phyloP scores from a whole-genome alignment of 176 grass and related monocot genomes.

The Guadua angustifolia region DNA sequence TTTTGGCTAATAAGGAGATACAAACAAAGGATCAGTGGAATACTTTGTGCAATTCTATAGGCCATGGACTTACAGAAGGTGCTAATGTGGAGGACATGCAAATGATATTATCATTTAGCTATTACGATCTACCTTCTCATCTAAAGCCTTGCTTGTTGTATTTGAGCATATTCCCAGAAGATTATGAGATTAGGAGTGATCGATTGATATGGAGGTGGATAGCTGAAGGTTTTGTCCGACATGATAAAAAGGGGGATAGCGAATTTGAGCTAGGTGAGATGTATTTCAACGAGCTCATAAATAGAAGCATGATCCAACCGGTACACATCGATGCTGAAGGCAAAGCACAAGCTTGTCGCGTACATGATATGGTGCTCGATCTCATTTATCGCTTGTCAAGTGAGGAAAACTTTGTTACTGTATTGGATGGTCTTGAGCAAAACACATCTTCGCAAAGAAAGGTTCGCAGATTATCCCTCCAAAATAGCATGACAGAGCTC shows the following conservation, averaged over 20 bases:
- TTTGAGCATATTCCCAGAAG: neutral
- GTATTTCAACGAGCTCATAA: conserved; percentile 3
- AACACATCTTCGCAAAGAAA: too few relatives aligned
- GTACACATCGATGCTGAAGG: too few relatives aligned
- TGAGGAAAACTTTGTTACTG: too few relatives aligned
- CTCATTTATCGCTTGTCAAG: too few relatives aligned
- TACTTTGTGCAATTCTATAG: neutral
- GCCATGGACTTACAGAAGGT: neutral
- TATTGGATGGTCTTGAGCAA: too few relatives aligned
- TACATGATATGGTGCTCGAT: too few relatives aligned
- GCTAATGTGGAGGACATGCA: neutral
- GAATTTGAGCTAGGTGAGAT: neutral
- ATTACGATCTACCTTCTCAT: conserved; percentile 5
- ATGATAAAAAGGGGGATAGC: neutral
- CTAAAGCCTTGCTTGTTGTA: neutral
- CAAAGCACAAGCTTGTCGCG: neutral
- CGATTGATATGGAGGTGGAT: conserved; percentile 24
- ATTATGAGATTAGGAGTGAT: neutral
- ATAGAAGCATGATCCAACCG: neutral
- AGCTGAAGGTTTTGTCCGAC: neutral
- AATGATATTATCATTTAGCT: neutral
- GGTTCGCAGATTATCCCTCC: too few relatives aligned
- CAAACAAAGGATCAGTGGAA: too few relatives aligned
- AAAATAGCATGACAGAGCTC: too few relatives aligned
- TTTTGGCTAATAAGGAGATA: too few relatives aligned